Evolutionary conservation across 2,329 filamentous ascomycete genomes (phyloP).

Genomic region (Sporothrix variecibatus): DNA sequence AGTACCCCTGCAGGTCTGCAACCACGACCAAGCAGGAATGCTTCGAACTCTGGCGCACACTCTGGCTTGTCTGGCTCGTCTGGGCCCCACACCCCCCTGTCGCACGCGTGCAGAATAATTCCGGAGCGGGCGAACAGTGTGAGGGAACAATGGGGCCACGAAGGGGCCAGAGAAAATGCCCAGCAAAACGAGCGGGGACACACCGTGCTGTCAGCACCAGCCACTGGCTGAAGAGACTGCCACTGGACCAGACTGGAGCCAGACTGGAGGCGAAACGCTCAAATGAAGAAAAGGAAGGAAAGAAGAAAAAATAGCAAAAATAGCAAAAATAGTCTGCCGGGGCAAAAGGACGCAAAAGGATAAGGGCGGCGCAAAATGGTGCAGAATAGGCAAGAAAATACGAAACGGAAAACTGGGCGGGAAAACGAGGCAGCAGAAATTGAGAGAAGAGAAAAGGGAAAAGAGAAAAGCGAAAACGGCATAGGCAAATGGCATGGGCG

Average conservation of each 20-base stretch:
- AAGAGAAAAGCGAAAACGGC: too few relatives aligned
- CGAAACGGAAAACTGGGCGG: constrained; percentile 1
- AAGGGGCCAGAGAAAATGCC: neutral
- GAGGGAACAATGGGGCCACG: constrained; percentile 6
- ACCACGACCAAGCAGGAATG: constrained; percentile 16
- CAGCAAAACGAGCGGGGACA: neutral
- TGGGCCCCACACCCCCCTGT: constrained; percentile 22
- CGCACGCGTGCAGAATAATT: constrained; percentile 22
- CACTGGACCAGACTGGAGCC: neutral
- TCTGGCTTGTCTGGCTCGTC: neutral
- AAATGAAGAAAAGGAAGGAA: neutral
- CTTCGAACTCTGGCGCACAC: constrained; percentile 11
- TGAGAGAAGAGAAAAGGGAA: too few relatives aligned
- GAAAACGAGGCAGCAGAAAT: neutral
- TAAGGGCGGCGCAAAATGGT: constrained; percentile 8
- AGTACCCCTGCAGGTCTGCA: constrained; percentile 34
- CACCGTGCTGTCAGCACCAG: constrained; percentile 7
- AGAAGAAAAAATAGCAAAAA: neutral
- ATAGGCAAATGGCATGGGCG: neutral
- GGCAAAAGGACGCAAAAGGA: neutral
- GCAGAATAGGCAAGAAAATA: constrained; percentile 9
- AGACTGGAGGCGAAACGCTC: neutral
- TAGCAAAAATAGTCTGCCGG: neutral
- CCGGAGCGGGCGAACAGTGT: constrained; percentile 25
- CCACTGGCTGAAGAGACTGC: constrained; percentile 16